Evolutionary conservation across 129 eudicot species (phyloP).

Genomic region (Oenanthe sinensis): DNA sequence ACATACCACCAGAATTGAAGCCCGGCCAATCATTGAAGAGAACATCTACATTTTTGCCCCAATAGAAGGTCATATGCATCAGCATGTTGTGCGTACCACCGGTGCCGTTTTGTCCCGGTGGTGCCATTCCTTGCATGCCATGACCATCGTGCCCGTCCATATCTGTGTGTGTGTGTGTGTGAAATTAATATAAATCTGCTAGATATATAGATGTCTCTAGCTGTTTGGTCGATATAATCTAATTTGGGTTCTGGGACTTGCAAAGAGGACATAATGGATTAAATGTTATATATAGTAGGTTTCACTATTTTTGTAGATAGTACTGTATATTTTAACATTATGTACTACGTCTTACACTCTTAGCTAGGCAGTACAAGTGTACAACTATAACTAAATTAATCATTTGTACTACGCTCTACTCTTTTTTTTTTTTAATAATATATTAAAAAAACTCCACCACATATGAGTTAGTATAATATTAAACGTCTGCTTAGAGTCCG

Average conservation of each 20-base stretch:
- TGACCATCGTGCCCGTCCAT: slow-evolving; percentile 15
- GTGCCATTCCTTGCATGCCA: neutral
- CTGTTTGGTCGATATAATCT: neutral
- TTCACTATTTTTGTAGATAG: neutral
- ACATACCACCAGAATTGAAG: neutral
- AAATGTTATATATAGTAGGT: neutral
- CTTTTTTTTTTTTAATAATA: no score
- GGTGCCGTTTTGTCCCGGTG: neutral
- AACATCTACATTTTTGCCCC: slow-evolving; percentile 59
- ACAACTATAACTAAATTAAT: neutral
- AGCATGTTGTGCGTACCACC: slow-evolving; percentile 17
- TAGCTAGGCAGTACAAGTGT: neutral
- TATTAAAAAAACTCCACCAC: no score
- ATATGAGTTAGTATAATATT: no score
- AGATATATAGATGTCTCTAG: neutral
- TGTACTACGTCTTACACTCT: neutral
- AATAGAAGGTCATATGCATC: slow-evolving; percentile 91
- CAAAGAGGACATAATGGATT: neutral
- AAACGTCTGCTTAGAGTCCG: no score
- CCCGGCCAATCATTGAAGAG: slow-evolving; percentile 25
- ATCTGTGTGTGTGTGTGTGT: neutral
- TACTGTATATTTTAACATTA: neutral
- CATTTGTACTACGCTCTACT: neutral
- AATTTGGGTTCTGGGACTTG: neutral
- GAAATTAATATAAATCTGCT: neutral